Evolutionary conservation across 2,329 filamentous ascomycete genomes (phyloP).

Genomic region (Neofusicoccum ribis): DNA sequence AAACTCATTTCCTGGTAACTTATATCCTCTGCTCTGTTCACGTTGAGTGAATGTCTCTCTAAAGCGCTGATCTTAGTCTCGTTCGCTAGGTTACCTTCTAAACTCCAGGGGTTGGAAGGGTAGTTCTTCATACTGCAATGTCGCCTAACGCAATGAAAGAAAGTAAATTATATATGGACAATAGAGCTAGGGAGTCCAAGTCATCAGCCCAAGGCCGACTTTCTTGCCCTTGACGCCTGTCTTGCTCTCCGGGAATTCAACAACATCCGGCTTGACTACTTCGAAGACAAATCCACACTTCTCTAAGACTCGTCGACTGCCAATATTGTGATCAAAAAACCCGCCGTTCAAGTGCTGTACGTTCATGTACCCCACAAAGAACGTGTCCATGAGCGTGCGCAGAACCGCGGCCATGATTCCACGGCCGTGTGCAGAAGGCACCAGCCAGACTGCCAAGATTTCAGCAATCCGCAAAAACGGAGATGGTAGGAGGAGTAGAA

Average conservation of each 20-base stretch:
- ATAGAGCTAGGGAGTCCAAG: background rate
- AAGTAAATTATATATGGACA: too few species aligned
- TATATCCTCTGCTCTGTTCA: too few species aligned
- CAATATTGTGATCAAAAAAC: background rate
- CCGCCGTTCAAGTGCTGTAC: background rate
- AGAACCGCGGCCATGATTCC: background rate
- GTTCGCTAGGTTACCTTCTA: too few species aligned
- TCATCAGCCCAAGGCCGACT: background rate
- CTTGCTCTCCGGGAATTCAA: background rate
- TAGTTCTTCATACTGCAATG: too few species aligned
- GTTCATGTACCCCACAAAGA: background rate
- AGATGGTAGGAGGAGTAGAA: background rate
- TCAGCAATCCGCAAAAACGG: background rate
- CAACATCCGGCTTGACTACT: background rate
- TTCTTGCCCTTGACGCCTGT: background rate
- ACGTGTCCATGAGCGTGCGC: background rate
- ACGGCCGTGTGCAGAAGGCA: background rate
- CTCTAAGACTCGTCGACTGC: background rate
- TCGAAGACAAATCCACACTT: background rate
- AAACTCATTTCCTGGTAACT: too few species aligned
- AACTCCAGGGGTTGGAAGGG: too few species aligned
- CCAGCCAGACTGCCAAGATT: background rate
- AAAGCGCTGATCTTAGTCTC: too few species aligned
- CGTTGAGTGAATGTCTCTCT: too few species aligned
- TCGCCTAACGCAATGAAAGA: too few species aligned